These are phyloP conservation scores for Pinguiococcus pyrenoidosus DNA, from an alignment of 108 stramenopile genomes.

Conservation along the genomic window DNA sequence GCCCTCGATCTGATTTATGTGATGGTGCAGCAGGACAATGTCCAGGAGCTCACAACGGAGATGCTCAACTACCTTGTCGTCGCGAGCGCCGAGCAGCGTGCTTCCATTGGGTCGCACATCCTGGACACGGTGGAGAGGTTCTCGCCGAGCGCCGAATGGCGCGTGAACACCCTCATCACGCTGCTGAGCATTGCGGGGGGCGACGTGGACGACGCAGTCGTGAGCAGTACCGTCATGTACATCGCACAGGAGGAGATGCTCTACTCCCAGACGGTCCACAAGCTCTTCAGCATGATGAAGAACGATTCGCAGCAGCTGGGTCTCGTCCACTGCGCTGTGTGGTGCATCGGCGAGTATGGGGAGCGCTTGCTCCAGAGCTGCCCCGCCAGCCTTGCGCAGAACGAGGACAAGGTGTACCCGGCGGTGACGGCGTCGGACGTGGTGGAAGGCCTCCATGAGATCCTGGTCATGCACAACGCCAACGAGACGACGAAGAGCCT, in stretches of 20 bases:
- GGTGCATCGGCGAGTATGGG: slow-evolving; percentile 38
- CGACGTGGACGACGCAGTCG: slow-evolving; percentile 57
- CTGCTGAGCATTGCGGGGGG: slow-evolving; percentile 89
- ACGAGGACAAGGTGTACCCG: neutral
- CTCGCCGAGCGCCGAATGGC: slow-evolving; percentile 74
- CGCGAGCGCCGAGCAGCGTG: slow-evolving; percentile 75
- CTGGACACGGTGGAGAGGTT: slow-evolving; percentile 64
- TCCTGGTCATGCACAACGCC: slow-evolving; percentile 49
- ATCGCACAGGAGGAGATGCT: slow-evolving; percentile 55
- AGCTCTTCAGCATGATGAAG: slow-evolving; percentile 62
- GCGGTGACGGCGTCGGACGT: neutral
- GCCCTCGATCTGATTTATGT: slow-evolving; percentile 89
- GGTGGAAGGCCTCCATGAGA: slow-evolving; percentile 55
- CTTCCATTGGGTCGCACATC: slow-evolving; percentile 70
- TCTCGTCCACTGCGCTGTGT: slow-evolving; percentile 73
- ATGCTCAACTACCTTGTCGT: slow-evolving; percentile 94
- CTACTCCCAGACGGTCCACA: slow-evolving; percentile 77
- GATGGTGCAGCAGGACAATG: slow-evolving; percentile 76
- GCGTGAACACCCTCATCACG: slow-evolving; percentile 80
- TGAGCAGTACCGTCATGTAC: slow-evolving; percentile 56
- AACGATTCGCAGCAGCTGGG: slow-evolving; percentile 72
- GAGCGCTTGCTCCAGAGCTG: neutral
- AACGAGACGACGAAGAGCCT: slow-evolving; percentile 61
- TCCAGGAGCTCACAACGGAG: slow-evolving; percentile 72
- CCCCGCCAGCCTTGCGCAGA: neutral